Conservation (phyloP, 768 basidiomycete genomes). For the Scleroderma citrinum region DNA sequence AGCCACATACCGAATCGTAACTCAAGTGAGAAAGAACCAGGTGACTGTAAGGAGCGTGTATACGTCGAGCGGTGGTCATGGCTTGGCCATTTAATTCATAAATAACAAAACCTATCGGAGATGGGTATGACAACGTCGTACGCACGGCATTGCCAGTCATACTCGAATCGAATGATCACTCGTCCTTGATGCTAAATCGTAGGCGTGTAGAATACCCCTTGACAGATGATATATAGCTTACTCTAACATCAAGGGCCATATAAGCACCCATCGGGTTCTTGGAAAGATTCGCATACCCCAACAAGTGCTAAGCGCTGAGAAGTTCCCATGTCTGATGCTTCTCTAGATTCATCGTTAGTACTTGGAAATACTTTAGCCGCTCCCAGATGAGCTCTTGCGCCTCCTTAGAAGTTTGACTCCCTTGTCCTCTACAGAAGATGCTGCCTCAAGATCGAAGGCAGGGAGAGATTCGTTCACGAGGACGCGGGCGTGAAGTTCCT, state of each 20-base stretch:
- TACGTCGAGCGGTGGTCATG: conserved; percentile 28
- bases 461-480: conserved; percentile 35
- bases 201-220: conserved; percentile 32
- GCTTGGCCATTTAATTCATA: conserved; percentile 22
- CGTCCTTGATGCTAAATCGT: conserved; percentile 21
- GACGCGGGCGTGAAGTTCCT: conserved; percentile 37
- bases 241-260: conserved; percentile 10
- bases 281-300: conserved; percentile 17
- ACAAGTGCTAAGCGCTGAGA: conserved; percentile 30
- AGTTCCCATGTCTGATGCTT: conserved; percentile 30
- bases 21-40: conserved; percentile 22
- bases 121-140: conserved; percentile 13
- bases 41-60: conserved; percentile 22
- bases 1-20: conserved; percentile 22
- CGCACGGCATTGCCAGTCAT: too few relatives aligned
- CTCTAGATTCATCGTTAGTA: conserved; percentile 20
- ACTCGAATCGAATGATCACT: conserved; percentile 36
- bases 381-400: conserved; percentile 23
- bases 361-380: conserved; percentile 16
- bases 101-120: conserved; percentile 29
- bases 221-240: conserved; percentile 32
- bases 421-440: conserved; percentile 6
- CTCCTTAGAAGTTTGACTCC: conserved; percentile 2
- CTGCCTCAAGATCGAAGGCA: conserved; percentile 15
- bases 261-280: not conserved